Base-by-base conservation (phyloP, 768 basidiomycete species). In the Boletus coccyginus region DNA sequence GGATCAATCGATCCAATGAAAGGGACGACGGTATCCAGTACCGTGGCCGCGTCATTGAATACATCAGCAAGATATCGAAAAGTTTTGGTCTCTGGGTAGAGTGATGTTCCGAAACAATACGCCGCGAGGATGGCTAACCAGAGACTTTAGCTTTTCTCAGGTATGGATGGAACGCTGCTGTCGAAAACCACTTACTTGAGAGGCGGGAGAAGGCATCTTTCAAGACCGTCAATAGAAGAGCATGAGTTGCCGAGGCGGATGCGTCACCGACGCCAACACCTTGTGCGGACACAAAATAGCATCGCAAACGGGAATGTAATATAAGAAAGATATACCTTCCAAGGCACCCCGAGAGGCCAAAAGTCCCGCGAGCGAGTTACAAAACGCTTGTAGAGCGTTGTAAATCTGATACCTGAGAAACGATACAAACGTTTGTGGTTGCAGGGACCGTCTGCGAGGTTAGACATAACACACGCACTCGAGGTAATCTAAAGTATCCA, bases 211-310 rank as follows among this genome's bases (percentile, higher is more conserved):
- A 84, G 1, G 78, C 76, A 52, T 89, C 86, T 70, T 87, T 86
- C 7, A 87, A 59, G n/a, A 87, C 78, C 0, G 82, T 85, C 32
- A 88, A 68, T 11, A 88, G 72, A 11, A 88, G 70, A 0, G 87
- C 87, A 50, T 86, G 66, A 0, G 86, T 88, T 6, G 87, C 81
- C 1, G 85, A 84, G 5, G 83, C 84, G 12, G 81, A 80, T 7
- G 85, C 78, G 53, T 87, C 77, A 0, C 87, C 87, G n/a, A 88
- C 86, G 6, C 87, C 87, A 56, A 85, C 81, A 27, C 35, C 85
- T 86, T 85, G 57, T 17, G 42, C 1, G n/a, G 14, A 16, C 10
- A 24, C 29, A 5, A 38, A 24, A 52, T 31, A 53, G 38, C 12
- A 33, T 52, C n/a, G 3, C 14, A 9, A 7, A 17, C 19, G n/a